These are phyloP conservation scores for Yamadazyma dendronema DNA, from an alignment of 1,139 yeast species.

Conservation along the genomic window DNA sequence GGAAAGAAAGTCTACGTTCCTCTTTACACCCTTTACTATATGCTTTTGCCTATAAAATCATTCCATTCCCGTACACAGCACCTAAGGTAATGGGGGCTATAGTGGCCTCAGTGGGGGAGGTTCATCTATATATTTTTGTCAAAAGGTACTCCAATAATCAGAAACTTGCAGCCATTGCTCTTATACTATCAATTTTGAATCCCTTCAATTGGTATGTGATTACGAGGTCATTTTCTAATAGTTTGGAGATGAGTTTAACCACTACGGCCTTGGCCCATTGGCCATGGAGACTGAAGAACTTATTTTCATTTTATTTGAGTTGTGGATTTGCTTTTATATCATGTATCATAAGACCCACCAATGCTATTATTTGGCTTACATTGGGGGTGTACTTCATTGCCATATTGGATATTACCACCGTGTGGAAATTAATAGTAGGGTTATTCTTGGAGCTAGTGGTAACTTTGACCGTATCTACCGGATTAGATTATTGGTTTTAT, in stretches of 20 bases:
- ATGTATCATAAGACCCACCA: conserved; percentile 81
- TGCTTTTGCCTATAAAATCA: conserved; percentile 36
- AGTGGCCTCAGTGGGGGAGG: conserved; percentile 73
- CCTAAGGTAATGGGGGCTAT: conserved; percentile 74
- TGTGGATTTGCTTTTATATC: conserved; percentile 49
- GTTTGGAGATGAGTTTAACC: conserved; percentile 74
- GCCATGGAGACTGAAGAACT: conserved; percentile 52
- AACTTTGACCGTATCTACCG: conserved; percentile 12
- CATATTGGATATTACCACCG: background rate
- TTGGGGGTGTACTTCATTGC: conserved; percentile 41
- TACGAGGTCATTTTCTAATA: conserved; percentile 85
- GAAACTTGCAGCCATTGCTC: conserved; percentile 43
- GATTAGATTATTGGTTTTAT: conserved; percentile 63
- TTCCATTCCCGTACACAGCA: conserved; percentile 18
- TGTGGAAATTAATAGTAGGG: conserved; percentile 1
- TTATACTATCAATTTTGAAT: conserved; percentile 58
- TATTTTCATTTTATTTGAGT: conserved; percentile 11
- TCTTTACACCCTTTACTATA: conserved; percentile 78
- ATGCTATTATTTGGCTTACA: conserved; percentile 68
- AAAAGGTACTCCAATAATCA: conserved; percentile 32
- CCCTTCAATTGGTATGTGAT: conserved; percentile 82
- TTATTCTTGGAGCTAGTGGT: conserved; percentile 8
- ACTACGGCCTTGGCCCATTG: conserved; percentile 68
- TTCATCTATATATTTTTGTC: conserved; percentile 51
- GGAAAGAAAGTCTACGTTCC: conserved; percentile 74